These are phyloP conservation scores for Suillus alpinus DNA, from an alignment of 768 basidiomycete species.

Conservation along the genomic window DNA sequence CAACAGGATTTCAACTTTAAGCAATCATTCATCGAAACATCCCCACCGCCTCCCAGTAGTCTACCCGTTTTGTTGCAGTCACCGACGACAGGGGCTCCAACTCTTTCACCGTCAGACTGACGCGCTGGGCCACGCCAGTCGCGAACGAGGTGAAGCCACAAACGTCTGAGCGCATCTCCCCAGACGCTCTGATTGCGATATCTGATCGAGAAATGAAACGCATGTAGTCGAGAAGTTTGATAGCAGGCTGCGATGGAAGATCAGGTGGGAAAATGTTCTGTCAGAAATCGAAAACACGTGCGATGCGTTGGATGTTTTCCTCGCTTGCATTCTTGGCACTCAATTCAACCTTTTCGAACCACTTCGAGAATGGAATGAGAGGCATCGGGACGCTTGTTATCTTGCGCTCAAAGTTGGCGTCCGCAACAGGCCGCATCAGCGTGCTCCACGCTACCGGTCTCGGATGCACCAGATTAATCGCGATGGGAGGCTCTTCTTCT, in stretches of 20 bases:
- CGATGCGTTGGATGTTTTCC: constrained; percentile 22
- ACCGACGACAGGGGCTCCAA: constrained; percentile 18
- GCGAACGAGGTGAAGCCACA: constrained; percentile 15
- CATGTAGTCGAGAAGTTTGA: constrained; percentile 29
- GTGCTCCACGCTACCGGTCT: constrained; percentile 18
- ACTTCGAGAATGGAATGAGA: constrained; percentile 26
- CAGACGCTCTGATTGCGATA: neutral
- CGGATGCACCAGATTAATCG: constrained; percentile 26
- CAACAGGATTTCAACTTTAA: too few relatives aligned
- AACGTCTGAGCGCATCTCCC: neutral
- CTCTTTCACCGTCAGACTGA: constrained; percentile 30
- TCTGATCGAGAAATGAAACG: constrained; percentile 18
- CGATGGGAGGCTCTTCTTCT: constrained; percentile 9
- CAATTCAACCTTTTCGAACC: constrained; percentile 22
- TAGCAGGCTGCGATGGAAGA: constrained; percentile 25
- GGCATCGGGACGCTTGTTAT: constrained; percentile 16
- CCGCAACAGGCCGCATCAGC: constrained; percentile 16
- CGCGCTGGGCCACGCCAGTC: constrained; percentile 21
- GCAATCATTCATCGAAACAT: neutral
- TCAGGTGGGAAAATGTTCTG: constrained; percentile 27
- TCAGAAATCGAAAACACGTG: constrained; percentile 14
- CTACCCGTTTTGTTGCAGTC: constrained; percentile 30
- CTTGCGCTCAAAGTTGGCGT: constrained; percentile 3
- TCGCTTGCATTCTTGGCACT: constrained; percentile 5
- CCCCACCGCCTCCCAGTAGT: constrained; percentile 29